Evolutionary conservation across 1,139 yeast species (phyloP).

Genomic region (Hemisphaericaspora xylanilytica): DNA sequence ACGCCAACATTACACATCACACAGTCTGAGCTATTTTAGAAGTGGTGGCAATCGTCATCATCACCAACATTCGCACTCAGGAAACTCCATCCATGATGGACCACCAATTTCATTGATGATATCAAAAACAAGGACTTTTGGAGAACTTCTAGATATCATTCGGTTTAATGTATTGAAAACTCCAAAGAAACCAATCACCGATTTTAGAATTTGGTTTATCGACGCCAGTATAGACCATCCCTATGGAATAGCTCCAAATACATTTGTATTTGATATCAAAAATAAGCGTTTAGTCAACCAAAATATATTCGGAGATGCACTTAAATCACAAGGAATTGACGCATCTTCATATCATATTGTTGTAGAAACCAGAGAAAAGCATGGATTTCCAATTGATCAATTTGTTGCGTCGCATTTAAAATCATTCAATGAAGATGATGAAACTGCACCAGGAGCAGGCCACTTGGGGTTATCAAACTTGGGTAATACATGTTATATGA

Average conservation of each 20-base stretch:
- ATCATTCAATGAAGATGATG: constrained; percentile 3
- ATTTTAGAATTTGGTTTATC: constrained; percentile 42
- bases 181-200: constrained; percentile 15
- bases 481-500: constrained; percentile 97
- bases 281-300: constrained; percentile 32
- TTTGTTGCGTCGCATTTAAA: constrained; percentile 14
- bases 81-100: constrained; percentile 9
- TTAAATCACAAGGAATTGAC: constrained; percentile 33
- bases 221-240: constrained; percentile 26
- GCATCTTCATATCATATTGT: constrained; percentile 30
- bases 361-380: constrained; percentile 30
- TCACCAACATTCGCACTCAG: constrained; percentile 4
- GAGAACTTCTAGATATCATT: constrained; percentile 29
- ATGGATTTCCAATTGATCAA: constrained; percentile 27
- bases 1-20: constrained; percentile 11
- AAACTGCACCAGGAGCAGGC: neutral
- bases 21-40: constrained; percentile 13
- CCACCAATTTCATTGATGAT: constrained; percentile 19
- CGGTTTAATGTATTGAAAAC: constrained; percentile 20
- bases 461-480: constrained; percentile 68
- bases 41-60: constrained; percentile 12
- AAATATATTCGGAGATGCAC: constrained; percentile 21
- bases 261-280: constrained; percentile 32
- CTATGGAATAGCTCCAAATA: constrained; percentile 21
- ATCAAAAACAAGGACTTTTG: constrained; percentile 36